phyloP scores from a whole-genome alignment of 148 eudicot species.

The Diospyros kaki region DNA sequence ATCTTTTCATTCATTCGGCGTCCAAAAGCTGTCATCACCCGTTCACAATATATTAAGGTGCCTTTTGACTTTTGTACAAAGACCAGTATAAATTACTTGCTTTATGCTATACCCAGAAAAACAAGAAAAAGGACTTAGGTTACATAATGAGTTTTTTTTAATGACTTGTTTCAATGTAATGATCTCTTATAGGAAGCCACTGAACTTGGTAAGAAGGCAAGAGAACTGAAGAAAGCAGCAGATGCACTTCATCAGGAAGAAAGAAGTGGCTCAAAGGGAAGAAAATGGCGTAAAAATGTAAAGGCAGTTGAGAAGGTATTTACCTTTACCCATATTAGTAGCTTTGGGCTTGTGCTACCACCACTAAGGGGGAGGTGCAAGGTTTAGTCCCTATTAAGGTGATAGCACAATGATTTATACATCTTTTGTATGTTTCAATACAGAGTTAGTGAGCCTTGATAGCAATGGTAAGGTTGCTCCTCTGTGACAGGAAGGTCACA shows the following conservation, averaged over 20 bases:
- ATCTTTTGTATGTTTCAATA: background rate
- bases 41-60: conserved; percentile 99
- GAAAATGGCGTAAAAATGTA: conserved; percentile 96
- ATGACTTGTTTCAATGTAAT: background rate
- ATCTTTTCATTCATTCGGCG: conserved; percentile 88
- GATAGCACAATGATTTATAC: background rate
- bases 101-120: background rate
- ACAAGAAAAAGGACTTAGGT: no score
- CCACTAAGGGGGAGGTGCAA: background rate
- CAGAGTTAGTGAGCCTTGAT: no score
- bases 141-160: no score
- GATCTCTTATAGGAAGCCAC: conserved; percentile 74
- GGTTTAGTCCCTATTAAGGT: background rate
- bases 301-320: conserved; percentile 88
- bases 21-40: conserved; percentile 96
- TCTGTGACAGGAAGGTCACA: no score
- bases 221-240: conserved; percentile 88
- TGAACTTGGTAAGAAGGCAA: conserved; percentile 92
- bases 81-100: background rate
- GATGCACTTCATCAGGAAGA: conserved; percentile 97
- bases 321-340: background rate
- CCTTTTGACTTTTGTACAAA: conserved; percentile 1
- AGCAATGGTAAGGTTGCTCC: no score
- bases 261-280: conserved; percentile 85
- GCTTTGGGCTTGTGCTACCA: background rate